A percentile compares a stretch with the other conserved stretches of the same genome.
These are phyloP conservation scores for Colletotrichum nymphaeae DNA, from an alignment of 2,329 filamentous ascomycete species.

Conservation along the genomic window DNA sequence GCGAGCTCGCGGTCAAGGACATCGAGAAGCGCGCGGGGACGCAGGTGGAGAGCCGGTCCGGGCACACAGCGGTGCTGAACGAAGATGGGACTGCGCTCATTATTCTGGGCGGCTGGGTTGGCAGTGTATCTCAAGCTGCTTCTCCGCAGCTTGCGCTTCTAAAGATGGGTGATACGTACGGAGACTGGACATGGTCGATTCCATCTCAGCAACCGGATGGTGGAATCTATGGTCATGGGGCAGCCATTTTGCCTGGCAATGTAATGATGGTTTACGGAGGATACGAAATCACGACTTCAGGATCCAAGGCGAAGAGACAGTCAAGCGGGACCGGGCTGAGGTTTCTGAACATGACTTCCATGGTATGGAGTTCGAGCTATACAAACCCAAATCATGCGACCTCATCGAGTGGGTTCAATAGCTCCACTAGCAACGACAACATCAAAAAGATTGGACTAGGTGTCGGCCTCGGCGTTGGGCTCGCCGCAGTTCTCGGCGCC, in stretches of 20 bases:
- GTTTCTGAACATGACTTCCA: constrained; percentile 70
- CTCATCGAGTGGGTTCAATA: neutral
- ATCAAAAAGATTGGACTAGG: constrained; percentile 68
- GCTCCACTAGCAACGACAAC: constrained; percentile 13
- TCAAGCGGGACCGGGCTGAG: constrained; percentile 43
- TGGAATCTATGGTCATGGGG: constrained; percentile 73
- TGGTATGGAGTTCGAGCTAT: constrained; percentile 64
- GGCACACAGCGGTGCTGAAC: constrained; percentile 86
- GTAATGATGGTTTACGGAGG: constrained; percentile 77
- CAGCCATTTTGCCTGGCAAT: constrained; percentile 72
- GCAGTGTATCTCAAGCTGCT: constrained; percentile 79
- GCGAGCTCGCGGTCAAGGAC: constrained; percentile 67
- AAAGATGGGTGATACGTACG: constrained; percentile 79
- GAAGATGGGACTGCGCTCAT: constrained; percentile 83
- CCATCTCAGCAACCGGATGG: constrained; percentile 63
- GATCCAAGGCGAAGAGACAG: constrained; percentile 48
- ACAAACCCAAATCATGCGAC: constrained; percentile 53
- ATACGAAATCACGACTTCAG: constrained; percentile 59
- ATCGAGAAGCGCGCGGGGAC: constrained; percentile 36
- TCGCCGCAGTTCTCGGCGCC: constrained; percentile 61
- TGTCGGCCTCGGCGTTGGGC: constrained; percentile 73
- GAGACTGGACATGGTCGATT: constrained; percentile 78
- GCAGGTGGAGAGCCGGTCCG: constrained; percentile 82
- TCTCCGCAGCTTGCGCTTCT: constrained; percentile 84
- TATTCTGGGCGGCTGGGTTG: constrained; percentile 92